Evolutionary conservation across 495 filamentous ascomycete genomes (phyloP).

Genomic region (Aspergillus conjunctus): DNA sequence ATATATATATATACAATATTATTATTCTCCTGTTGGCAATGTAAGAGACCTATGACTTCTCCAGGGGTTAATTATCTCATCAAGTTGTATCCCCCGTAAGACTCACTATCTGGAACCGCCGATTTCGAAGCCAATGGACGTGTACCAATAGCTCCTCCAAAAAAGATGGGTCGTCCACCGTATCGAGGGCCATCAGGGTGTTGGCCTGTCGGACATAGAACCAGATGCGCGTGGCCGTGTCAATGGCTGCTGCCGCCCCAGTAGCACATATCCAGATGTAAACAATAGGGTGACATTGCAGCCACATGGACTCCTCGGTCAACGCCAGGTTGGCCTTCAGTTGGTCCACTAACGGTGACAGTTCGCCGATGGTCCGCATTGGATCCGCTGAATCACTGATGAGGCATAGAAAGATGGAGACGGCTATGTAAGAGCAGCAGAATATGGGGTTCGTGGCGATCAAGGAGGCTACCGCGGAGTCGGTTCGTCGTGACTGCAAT

Average conservation of each 20-base stretch:
- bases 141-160: conserved; percentile 8
- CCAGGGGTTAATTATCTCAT: too few species aligned
- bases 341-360: background rate
- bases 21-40: too few species aligned
- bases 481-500: background rate
- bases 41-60: too few species aligned
- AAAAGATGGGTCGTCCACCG: conserved; percentile 25
- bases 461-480: too few species aligned
- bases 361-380: background rate
- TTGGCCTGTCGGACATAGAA: background rate
- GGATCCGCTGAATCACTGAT: background rate
- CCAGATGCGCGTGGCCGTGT: background rate
- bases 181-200: conserved; percentile 8
- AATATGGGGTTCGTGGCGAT: background rate
- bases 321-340: background rate
- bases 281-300: background rate
- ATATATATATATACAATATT: too few species aligned
- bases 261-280: background rate
- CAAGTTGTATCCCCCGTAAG: too few species aligned
- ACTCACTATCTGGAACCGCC: background rate
- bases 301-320: background rate
- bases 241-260: background rate
- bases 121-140: background rate
- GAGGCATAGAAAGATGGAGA: background rate
- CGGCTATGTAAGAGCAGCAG: conserved; percentile 12